Evolutionary conservation across 140 eudicot genomes (phyloP).

Genomic region (Senecio squalidus): DNA sequence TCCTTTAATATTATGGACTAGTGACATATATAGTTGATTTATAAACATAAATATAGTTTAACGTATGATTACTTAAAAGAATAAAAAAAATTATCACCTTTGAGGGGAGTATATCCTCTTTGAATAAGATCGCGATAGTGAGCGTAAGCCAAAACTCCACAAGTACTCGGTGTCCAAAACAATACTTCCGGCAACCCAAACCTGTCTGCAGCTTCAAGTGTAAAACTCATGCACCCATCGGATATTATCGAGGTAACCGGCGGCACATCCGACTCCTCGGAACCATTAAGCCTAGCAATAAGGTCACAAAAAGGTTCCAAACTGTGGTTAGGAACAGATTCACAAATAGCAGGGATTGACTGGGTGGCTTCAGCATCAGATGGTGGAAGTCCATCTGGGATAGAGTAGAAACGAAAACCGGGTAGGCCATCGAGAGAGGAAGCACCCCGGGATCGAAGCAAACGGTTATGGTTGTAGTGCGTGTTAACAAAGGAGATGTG

Average conservation of each 20-base stretch:
- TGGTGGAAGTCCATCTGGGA: constrained; percentile 62
- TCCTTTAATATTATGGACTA: no score
- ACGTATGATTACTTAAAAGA: no score
- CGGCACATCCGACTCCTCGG: constrained; percentile 5
- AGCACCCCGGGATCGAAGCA: constrained; percentile 47
- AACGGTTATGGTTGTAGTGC: constrained; percentile 61
- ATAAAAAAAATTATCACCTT: constrained; percentile 39
- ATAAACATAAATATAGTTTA: no score
- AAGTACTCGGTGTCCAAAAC: constrained; percentile 62
- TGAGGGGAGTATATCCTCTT: constrained; percentile 44
- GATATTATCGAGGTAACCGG: constrained; percentile 54
- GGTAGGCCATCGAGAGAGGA: constrained; percentile 44
- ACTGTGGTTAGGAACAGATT: constrained; percentile 26
- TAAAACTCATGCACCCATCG: constrained; percentile 61
- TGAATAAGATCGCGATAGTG: constrained; percentile 38
- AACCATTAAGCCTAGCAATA: constrained; percentile 28
- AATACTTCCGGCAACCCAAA: constrained; percentile 44
- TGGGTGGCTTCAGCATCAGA: constrained; percentile 48
- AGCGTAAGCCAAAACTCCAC: constrained; percentile 39
- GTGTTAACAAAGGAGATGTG: constrained; percentile 70
- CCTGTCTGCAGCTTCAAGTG: constrained; percentile 43
- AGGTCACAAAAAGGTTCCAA: constrained; percentile 41
- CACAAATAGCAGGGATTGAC: constrained; percentile 36
- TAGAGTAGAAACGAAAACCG: constrained; percentile 48
- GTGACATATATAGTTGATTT: no score